Base-by-base conservation (phyloP, 495 filamentous ascomycete species). In the Saxophila tyrrhenica region DNA sequence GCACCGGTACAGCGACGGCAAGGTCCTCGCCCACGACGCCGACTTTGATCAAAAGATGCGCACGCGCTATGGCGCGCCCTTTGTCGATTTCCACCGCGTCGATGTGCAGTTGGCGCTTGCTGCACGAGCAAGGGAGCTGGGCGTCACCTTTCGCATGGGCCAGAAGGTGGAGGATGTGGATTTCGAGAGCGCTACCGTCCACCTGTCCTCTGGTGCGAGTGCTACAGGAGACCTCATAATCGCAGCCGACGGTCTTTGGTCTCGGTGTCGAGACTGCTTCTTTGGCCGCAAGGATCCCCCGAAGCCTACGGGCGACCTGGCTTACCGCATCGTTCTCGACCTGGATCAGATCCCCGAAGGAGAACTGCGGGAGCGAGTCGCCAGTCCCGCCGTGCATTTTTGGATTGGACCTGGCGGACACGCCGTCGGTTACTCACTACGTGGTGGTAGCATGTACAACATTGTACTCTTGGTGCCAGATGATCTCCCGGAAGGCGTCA, bases 1-100 rank as follows among this genome's bases (percentile, higher is more conserved):
- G 43, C 78, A 77, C 59, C 75, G 77, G 5, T 82, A 79, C 61
- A 72, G 75, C 25, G 78, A 75, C 61, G 77, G 75, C 17, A 54
- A 66, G 13, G 61, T 79, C 8, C 73, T 84, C 19, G 75, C 76
- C 0, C 73, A 75, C 54, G 75, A 79, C 35, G 8, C 35, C 13
- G 25, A 23, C 29, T 51, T 51, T 20, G 25, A 53, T 23, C 21
- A 53, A 39, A 53, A 53, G 32, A 53, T 46, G 38, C 51, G 39
- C 29, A 20, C 24, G 39, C 19, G 39, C 16, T 53, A 53, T 38
- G 41, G 39, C 51, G 51, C 51, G 19, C 51, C 51, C 21, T 53
- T 53, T 21, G 35, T 39, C 25, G 51, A 53, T 20, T 17, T 53
- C 10, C 51, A 53, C 39, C 51, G 51, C n/a, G 51, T 39, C 25